These are phyloP conservation scores for Meyerozyma carpophila DNA, from an alignment of 1,139 yeast species.

Conservation along the genomic window DNA sequence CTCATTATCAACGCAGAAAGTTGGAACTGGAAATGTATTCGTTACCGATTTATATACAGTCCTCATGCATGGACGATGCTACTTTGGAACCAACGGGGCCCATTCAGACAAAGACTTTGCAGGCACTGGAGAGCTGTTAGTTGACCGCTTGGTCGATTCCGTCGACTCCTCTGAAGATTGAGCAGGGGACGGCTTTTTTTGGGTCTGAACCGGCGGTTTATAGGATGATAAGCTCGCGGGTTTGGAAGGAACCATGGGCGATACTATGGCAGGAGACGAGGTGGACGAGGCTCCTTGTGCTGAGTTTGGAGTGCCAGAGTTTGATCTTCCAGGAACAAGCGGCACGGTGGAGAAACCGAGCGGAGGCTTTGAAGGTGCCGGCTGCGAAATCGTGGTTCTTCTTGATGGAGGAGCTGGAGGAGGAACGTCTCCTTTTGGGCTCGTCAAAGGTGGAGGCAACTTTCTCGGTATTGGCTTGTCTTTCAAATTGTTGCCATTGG, in stretches of 20 bases:
- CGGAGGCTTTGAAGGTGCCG: constrained; percentile 13
- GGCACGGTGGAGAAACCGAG: constrained; percentile 37
- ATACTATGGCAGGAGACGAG: constrained; percentile 11
- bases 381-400: constrained; percentile 7
- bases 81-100: constrained; percentile 54
- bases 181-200: constrained; percentile 3
- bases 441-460: constrained; percentile 14
- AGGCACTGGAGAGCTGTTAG: constrained; percentile 11
- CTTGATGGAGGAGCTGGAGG: constrained; percentile 27
- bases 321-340: constrained; percentile 34
- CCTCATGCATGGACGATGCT: constrained; percentile 4
- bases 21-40: not conserved
- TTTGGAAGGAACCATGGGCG: constrained; percentile 35
- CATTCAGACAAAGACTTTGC: constrained; percentile 43
- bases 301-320: constrained; percentile 21
- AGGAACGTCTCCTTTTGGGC: constrained; percentile 6
- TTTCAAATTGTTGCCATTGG: constrained; percentile 3
- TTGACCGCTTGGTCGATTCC: constrained; percentile 1
- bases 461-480: constrained; percentile 11
- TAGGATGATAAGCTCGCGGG: constrained; percentile 21
- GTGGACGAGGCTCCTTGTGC: constrained; percentile 7
- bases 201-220: constrained; percentile 7
- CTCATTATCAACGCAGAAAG: not conserved
- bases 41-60: not conserved
- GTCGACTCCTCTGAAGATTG: not conserved